These are phyloP conservation scores for Entomophthora muscae DNA, from an alignment of 371 early-diverging fungal genomes.

Conservation along the genomic window DNA sequence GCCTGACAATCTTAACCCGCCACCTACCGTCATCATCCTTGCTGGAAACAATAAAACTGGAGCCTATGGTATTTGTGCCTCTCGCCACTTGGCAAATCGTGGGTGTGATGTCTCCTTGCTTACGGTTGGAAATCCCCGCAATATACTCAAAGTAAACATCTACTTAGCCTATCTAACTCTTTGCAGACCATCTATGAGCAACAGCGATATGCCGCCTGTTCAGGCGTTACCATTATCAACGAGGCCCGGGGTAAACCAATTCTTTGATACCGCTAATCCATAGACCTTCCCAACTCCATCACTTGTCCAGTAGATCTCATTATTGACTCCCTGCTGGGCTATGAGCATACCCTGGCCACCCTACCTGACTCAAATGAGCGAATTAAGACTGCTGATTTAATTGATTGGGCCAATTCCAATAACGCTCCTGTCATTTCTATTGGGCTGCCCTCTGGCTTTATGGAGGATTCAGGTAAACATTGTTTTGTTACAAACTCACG, in stretches of 20 bases:
- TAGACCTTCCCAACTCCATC: constrained; percentile 26
- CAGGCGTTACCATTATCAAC: background rate
- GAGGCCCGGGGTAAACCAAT: background rate
- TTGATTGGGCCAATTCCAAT: constrained; percentile 57
- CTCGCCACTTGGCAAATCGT: constrained; percentile 52
- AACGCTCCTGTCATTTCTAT: constrained; percentile 48
- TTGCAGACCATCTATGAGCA: background rate
- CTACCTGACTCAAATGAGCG: constrained; percentile 29
- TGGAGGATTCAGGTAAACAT: constrained; percentile 27
- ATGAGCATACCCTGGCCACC: constrained; percentile 34
- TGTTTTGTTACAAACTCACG: background rate
- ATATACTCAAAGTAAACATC: background rate
- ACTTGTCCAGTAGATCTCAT: constrained; percentile 56
- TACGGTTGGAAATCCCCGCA: constrained; percentile 24
- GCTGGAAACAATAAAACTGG: constrained; percentile 55
- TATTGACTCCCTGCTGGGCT: constrained; percentile 54
- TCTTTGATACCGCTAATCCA: constrained; percentile 12
- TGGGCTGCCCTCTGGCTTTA: constrained; percentile 55
- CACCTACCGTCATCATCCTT: constrained; percentile 46
- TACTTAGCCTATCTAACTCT: background rate
- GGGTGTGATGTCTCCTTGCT: constrained; percentile 46
- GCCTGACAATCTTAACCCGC: constrained; percentile 44
- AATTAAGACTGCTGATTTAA: constrained; percentile 26
- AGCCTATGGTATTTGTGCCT: constrained; percentile 45
- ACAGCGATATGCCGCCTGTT: background rate